These are phyloP conservation scores for Candida sphagnicola DNA, from an alignment of 805 yeast species.

Conservation along the genomic window DNA sequence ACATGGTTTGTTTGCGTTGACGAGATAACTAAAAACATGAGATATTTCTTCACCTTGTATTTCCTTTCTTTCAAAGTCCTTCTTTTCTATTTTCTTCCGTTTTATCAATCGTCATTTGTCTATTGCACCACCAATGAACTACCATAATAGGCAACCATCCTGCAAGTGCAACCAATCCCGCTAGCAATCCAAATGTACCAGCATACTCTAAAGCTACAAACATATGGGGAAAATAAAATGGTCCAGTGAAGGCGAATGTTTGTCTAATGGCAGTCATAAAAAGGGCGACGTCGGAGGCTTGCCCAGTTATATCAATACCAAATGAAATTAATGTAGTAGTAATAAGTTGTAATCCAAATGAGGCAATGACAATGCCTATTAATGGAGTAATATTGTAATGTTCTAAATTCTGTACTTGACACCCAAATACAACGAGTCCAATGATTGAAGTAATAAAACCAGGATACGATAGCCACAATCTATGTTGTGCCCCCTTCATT, in stretches of 20 bases:
- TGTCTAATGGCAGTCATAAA: constrained; percentile 19
- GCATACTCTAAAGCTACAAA: constrained; percentile 14
- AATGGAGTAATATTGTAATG: constrained; percentile 13
- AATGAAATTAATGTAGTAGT: constrained; percentile 20
- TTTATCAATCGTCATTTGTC: too few relatives aligned
- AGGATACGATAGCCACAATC: constrained; percentile 18
- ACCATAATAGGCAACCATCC: constrained; percentile 6
- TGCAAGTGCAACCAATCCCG: constrained; percentile 8
- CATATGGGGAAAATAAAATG: constrained; percentile 25
- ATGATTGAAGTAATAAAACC: constrained; percentile 16
- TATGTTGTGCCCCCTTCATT: constrained; percentile 6
- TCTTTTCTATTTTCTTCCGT: not conserved
- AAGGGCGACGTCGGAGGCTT: constrained; percentile 17
- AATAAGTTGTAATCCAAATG: constrained; percentile 19
- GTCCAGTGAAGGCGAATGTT: constrained; percentile 20
- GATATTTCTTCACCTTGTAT: not conserved
- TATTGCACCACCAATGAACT: constrained; percentile 3
- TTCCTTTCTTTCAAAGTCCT: not conserved
- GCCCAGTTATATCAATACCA: constrained; percentile 14
- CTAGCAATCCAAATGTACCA: constrained; percentile 10
- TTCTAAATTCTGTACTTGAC: constrained; percentile 10
- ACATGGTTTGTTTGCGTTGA: too few relatives aligned
- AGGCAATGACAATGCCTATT: constrained; percentile 17
- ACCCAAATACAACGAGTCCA: constrained; percentile 19
- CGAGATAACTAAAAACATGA: too few relatives aligned